Conservation (phyloP, 768 basidiomycete species). For the Trametes elegans region DNA sequence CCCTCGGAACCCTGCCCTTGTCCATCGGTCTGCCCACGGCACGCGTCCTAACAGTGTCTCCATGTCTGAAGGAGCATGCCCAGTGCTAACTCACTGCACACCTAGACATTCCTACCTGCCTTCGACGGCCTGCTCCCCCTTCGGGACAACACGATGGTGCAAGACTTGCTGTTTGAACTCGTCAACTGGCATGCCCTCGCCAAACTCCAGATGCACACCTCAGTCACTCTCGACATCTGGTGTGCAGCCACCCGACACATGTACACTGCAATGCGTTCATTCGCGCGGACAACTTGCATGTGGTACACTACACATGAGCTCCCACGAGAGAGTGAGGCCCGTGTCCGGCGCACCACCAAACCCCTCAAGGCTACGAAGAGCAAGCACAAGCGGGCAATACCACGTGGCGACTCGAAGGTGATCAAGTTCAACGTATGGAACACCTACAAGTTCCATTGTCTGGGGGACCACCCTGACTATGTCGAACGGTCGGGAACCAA, state of each 20-base stretch:
- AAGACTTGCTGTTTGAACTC: conserved; percentile 34
- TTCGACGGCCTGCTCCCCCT: conserved; percentile 34
- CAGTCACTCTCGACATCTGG: conserved; percentile 30
- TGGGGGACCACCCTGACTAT: background rate
- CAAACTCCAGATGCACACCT: conserved; percentile 41
- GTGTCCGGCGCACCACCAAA: background rate
- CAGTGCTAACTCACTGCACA: background rate
- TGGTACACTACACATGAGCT: background rate
- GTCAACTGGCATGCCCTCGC: conserved; percentile 39
- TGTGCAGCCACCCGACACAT: background rate
- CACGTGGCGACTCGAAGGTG: background rate
- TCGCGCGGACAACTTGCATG: background rate
- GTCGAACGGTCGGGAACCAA: conserved; percentile 3
- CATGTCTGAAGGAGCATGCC: background rate
- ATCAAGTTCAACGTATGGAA: conserved; percentile 11
- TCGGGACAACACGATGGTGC: conserved; percentile 23
- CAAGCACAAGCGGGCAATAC: background rate
- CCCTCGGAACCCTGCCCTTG: too few relatives aligned
- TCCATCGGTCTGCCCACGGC: too few relatives aligned
- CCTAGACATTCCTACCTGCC: conserved; percentile 36
- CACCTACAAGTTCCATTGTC: conserved; percentile 17
- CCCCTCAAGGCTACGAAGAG: too few relatives aligned
- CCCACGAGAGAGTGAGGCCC: background rate
- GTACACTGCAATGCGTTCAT: background rate
- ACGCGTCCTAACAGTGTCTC: background rate